phyloP scores from a whole-genome alignment of 2,329 filamentous ascomycete genomes.

The Byssochlamys sp. region DNA sequence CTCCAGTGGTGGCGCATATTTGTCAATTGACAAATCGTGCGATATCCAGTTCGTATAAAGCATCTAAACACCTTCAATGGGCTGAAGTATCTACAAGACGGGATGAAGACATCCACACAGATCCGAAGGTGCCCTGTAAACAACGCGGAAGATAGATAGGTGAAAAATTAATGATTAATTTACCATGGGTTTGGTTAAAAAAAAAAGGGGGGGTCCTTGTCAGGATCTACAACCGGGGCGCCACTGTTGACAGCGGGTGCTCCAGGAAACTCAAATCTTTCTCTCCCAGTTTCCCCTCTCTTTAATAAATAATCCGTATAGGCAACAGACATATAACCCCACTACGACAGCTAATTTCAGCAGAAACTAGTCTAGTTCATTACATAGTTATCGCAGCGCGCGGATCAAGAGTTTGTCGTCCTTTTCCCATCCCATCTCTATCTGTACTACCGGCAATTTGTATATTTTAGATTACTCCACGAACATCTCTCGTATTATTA shows the following conservation, averaged over 20 bases:
- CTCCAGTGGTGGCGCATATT: not conserved
- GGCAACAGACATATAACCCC: no score
- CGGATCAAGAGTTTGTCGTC: not conserved
- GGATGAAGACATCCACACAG: no score
- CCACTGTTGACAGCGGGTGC: not conserved
- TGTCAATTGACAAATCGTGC: not conserved
- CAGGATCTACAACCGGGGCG: not conserved
- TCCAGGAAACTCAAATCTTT: not conserved
- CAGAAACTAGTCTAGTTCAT: no score
- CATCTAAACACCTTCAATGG: no score
- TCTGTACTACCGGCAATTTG: no score
- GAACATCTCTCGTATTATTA: not conserved
- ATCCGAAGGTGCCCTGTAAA: not conserved
- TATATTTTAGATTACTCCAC: not conserved
- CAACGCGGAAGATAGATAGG: not conserved
- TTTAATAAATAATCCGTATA: not conserved
- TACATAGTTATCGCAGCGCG: not conserved
- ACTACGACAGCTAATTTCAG: no score
- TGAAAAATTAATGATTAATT: no score
- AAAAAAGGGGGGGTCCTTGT: not conserved
- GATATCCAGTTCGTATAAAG: not conserved
- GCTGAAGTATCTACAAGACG: no score
- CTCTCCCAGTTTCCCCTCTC: not conserved
- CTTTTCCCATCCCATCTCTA: not conserved
- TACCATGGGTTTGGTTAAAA: no score